A percentile compares a stretch with the other conserved stretches of the same genome.
phyloP scores from a whole-genome alignment of 208 protist genomes.

The Trichomonas vaginalis region DNA sequence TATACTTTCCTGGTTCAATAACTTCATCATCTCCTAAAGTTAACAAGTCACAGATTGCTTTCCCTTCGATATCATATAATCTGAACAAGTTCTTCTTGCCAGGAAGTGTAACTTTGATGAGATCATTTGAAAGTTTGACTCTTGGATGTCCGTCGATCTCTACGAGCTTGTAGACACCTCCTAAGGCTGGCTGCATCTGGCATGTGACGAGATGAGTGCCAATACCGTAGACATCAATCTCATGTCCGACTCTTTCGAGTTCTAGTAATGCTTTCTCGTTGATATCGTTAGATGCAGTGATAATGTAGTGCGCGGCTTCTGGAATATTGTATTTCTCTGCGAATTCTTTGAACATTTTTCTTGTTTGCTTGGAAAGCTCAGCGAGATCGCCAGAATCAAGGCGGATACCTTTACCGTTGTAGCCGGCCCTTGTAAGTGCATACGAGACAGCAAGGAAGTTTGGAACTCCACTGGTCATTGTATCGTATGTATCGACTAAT shows the following conservation, averaged over 20 bases:
- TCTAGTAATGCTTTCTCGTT: slow-evolving; percentile 47
- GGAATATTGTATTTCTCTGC: slow-evolving; percentile 21
- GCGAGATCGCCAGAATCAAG: slow-evolving; percentile 60
- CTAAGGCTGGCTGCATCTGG: slow-evolving; percentile 50
- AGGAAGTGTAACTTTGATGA: slow-evolving; percentile 53
- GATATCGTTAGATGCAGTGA: slow-evolving; percentile 59
- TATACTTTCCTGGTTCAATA: not conserved
- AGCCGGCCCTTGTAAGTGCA: slow-evolving; percentile 43
- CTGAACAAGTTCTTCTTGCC: slow-evolving; percentile 50
- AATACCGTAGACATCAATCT: slow-evolving; percentile 52
- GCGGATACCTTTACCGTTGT: slow-evolving; percentile 41
- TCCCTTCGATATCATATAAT: slow-evolving; percentile 35
- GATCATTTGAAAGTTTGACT: slow-evolving; percentile 55
- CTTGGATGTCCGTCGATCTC: slow-evolving; percentile 51
- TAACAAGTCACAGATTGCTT: slow-evolving; percentile 46
- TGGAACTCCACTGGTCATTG: slow-evolving; percentile 46
- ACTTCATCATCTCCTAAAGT: not conserved
- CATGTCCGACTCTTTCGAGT: slow-evolving; percentile 36
- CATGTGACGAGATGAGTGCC: slow-evolving; percentile 70
- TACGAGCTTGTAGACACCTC: slow-evolving; percentile 64
- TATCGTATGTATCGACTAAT: slow-evolving; percentile 69
- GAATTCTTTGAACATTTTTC: slow-evolving; percentile 20
- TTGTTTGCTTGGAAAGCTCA: slow-evolving; percentile 48
- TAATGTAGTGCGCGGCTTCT: slow-evolving; percentile 38
- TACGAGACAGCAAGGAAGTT: slow-evolving; percentile 55